Evolutionary conservation across 805 yeast genomes (phyloP), one percentile per base, ranked within the genome.

Genomic region (Nakazawaea laoshanensis): DNA sequence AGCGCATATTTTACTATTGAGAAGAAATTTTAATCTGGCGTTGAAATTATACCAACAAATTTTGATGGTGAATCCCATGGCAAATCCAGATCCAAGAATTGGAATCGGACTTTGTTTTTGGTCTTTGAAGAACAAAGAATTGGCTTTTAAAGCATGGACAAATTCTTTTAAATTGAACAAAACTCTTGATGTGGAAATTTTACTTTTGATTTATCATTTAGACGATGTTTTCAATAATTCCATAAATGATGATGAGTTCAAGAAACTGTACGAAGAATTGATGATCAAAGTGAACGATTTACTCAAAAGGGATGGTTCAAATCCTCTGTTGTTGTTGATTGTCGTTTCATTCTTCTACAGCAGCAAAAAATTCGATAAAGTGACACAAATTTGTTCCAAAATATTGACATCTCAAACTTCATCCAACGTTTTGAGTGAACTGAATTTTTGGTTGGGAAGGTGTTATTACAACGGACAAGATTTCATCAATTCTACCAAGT

Each of bases 61-160:
- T 6, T 63, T 92, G 42, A 67, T 78, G 21, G 63, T 77, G 31
- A 78, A 86, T 41, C 96, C 96, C 2, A 52, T 80, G 23, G 59
- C 81, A 44, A 70, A 71, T 44, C 96, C 97, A 4, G 96, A 89
- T 58, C 94, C 96, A 13, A 68, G 99, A 55, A 70, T 92, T 39
- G 99, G 97, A 19, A 74, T 89, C 40, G 99, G 98, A 22, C 61
- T 92, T 42, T 88, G 96, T 55, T 89, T 78, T 51, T 92, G 96
- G 96, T 73, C 73, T 39, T 61, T 92, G 40, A 80, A 80, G 33
- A 94, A 85, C 52, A 70, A 73, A 42, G 70, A 69, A 32, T 70
- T 85, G 61, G 97, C 98, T 0, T 49, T 69, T 5, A 60, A 62
- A 31, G 80, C 97, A 0, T 92, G 97, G 96, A 70, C 72, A 41